Conservation (phyloP, 176 grass and related monocot genomes). For the Phoenix roebelenii region DNA sequence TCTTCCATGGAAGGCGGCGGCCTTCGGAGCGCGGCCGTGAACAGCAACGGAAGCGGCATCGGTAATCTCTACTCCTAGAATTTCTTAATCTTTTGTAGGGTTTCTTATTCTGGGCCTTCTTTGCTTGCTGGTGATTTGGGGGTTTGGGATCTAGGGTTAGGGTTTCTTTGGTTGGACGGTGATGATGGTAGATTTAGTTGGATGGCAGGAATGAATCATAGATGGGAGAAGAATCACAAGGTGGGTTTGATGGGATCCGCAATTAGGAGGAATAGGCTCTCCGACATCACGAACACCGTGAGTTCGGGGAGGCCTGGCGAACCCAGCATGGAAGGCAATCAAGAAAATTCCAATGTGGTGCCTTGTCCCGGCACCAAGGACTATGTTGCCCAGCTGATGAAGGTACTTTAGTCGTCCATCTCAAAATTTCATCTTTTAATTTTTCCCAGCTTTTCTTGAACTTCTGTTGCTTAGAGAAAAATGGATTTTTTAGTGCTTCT, state of each 20-base stretch:
- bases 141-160: not conserved
- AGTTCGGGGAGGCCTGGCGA: not conserved
- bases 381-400: conserved; percentile 18
- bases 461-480: not conserved
- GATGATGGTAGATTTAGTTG: not conserved
- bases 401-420: conserved; percentile 10
- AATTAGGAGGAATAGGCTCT: conserved; percentile 40
- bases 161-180: not conserved
- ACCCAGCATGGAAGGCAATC: not conserved
- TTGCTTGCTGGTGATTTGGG: not conserved
- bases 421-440: not conserved
- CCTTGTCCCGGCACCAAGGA: not conserved
- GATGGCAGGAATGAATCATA: not conserved
- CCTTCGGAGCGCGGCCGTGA: not conserved
- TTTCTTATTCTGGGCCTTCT: not conserved
- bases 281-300: conserved; percentile 44
- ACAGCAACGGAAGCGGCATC: not conserved
- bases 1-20: not conserved
- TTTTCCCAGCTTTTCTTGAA: not conserved
- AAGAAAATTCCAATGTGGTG: not conserved
- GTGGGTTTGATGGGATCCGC: not conserved
- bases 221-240: conserved; percentile 3
- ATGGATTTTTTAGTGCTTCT: not conserved
- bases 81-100: not conserved
- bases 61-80: not conserved